phyloP scores from a whole-genome alignment of 2,329 filamentous ascomycete species.

The Phoma sp. region DNA sequence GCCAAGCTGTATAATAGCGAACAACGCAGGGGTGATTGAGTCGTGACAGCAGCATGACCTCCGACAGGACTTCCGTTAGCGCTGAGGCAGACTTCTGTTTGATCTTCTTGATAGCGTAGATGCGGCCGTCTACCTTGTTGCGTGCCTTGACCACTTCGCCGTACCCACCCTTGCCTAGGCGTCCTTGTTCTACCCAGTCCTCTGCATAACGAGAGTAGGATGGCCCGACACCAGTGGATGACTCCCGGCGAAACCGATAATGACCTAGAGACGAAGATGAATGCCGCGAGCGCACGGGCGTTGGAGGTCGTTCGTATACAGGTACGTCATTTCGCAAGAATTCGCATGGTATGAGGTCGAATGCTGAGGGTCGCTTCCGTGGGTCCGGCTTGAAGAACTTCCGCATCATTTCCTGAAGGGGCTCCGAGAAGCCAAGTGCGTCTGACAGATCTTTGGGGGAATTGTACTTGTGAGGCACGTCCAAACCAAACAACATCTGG shows the following conservation, averaged over 20 bases:
- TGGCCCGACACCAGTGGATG: conserved; percentile 39
- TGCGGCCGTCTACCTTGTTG: conserved; percentile 90
- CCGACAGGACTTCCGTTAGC: conserved; percentile 81
- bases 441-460: conserved; percentile 79
- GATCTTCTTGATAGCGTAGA: conserved; percentile 98
- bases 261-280: conserved; percentile 46
- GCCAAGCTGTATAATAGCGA: conserved; percentile 94
- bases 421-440: conserved; percentile 73
- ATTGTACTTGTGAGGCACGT: conserved; percentile 76
- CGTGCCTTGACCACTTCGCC: conserved; percentile 95
- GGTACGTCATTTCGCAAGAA: conserved; percentile 61
- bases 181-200: conserved; percentile 90
- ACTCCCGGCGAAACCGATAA: conserved; percentile 46
- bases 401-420: conserved; percentile 79
- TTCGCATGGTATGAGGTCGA: conserved; percentile 69
- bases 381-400: conserved; percentile 86
- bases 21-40: conserved; percentile 89
- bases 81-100: conserved; percentile 77
- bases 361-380: conserved; percentile 84
- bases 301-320: conserved; percentile 46
- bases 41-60: conserved; percentile 88
- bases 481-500: conserved; percentile 91
- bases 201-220: conserved; percentile 78
- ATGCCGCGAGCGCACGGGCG: conserved; percentile 46
- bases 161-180: conserved; percentile 91